Percentiles rank a stretch among this genome's conserved stretches.
Evolutionary conservation across 2,329 filamentous ascomycete species (phyloP).

Genomic region (Drechslerella stenobrocha): DNA sequence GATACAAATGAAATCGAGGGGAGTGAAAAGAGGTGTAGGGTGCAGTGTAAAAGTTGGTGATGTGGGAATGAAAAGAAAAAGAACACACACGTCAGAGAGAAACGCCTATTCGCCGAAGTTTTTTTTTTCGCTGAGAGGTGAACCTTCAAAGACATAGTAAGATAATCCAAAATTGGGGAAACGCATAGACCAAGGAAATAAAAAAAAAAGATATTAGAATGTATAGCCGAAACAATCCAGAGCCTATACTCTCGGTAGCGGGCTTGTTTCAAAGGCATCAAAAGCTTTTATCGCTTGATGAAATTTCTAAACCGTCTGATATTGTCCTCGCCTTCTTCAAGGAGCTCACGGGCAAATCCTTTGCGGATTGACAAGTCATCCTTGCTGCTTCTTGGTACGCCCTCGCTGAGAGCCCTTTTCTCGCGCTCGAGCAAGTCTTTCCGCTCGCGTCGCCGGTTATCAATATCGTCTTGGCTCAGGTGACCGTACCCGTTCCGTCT

Average conservation of each 20-base stretch:
- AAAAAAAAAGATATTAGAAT: neutral
- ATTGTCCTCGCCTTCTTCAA: conserved; percentile 45
- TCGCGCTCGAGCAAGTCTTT: conserved; percentile 58
- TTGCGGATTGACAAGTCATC: conserved; percentile 51
- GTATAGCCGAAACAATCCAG: neutral
- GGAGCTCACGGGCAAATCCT: conserved; percentile 50
- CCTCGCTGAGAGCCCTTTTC: conserved; percentile 40
- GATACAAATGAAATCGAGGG: conserved; percentile 45
- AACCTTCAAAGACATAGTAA: conserved; percentile 28
- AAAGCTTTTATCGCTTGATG: conserved; percentile 33
- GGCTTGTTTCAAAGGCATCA: too few species aligned
- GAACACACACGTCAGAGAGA: conserved; percentile 12
- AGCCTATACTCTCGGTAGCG: neutral
- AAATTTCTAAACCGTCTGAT: conserved; percentile 44
- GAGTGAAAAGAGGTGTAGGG: conserved; percentile 5
- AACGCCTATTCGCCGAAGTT: conserved; percentile 38
- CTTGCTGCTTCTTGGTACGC: conserved; percentile 46
- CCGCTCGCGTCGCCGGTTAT: conserved; percentile 72
- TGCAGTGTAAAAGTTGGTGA: conserved; percentile 11
- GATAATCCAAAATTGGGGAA: conserved; percentile 24
- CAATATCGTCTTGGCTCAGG: conserved; percentile 78
- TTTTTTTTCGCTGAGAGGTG: conserved; percentile 28
- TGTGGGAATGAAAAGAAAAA: conserved; percentile 21
- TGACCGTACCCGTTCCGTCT: conserved; percentile 78
- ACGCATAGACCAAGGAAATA: conserved; percentile 22